Conservation (phyloP, 2,329 filamentous ascomycete genomes). For the Didymella lethalis region DNA sequence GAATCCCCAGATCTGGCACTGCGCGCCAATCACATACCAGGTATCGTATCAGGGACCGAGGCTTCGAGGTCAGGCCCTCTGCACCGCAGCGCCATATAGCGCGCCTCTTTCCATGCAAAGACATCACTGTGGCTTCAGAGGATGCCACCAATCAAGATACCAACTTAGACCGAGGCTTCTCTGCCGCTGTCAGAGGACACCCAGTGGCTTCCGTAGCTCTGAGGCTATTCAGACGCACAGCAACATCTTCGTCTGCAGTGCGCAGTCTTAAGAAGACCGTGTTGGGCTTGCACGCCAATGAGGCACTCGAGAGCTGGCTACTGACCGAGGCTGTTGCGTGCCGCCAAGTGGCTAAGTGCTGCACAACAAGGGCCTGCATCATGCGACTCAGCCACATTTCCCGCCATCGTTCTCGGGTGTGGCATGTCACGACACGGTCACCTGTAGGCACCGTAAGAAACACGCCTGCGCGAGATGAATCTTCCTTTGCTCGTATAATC, state of each 20-base stretch:
- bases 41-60: constrained; percentile 11
- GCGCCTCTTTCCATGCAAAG: constrained; percentile 2
- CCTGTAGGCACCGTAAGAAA: too few species aligned
- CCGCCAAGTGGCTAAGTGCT: constrained; percentile 15
- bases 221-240: background rate
- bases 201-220: constrained; percentile 13
- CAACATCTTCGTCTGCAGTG: background rate
- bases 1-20: constrained; percentile 6
- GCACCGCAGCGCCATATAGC: constrained; percentile 8
- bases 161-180: constrained; percentile 16
- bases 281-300: background rate
- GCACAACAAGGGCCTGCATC: constrained; percentile 8
- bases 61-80: constrained; percentile 6
- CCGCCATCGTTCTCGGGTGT: background rate
- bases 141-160: constrained; percentile 14
- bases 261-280: background rate
- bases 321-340: constrained; percentile 7
- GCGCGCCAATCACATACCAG: constrained; percentile 1
- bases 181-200: constrained; percentile 2
- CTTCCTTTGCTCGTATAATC: too few species aligned
- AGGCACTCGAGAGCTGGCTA: background rate
- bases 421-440: background rate
- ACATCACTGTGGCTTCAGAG: background rate
- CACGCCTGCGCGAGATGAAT: too few species aligned
- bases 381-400: constrained; percentile 4